phyloP scores from a whole-genome alignment of 208 protist species.

The Trypanosoma brucei region DNA sequence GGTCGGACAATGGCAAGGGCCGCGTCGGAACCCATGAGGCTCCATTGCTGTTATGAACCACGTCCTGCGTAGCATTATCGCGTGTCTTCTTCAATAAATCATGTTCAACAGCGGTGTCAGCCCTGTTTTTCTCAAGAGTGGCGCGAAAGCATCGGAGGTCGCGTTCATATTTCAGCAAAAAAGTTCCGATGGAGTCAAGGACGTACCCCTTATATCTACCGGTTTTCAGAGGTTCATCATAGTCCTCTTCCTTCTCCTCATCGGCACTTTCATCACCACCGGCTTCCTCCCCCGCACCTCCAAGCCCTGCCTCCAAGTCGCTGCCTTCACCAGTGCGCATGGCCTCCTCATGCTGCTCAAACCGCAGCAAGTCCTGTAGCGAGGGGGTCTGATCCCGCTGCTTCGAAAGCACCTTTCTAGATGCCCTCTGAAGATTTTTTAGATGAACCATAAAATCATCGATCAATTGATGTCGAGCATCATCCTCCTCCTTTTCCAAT shows the following conservation, averaged over 20 bases:
- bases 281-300: background rate
- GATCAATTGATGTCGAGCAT: conserved; percentile 4
- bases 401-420: background rate
- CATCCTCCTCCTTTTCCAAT: conserved; percentile 3
- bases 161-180: conserved; percentile 37
- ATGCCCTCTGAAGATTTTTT: background rate
- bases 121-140: conserved; percentile 16
- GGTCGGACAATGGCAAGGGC: conserved; percentile 33
- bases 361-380: conserved; percentile 9
- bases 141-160: conserved; percentile 24
- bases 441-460: conserved; percentile 1
- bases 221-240: conserved; percentile 5
- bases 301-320: conserved; percentile 5
- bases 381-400: background rate
- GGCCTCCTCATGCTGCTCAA: conserved; percentile 26
- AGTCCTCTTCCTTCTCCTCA: conserved; percentile 12
- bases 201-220: conserved; percentile 35
- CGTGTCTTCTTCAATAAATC: conserved; percentile 32
- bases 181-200: conserved; percentile 29
- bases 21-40: conserved; percentile 35
- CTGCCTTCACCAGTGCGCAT: background rate
- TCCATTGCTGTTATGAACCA: conserved; percentile 26
- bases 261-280: conserved; percentile 13
- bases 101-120: conserved; percentile 23
- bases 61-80: conserved; percentile 32